phyloP scores from a whole-genome alignment of 345 rosid species.

The sweet orange (Citrus sinensis) region DNA sequence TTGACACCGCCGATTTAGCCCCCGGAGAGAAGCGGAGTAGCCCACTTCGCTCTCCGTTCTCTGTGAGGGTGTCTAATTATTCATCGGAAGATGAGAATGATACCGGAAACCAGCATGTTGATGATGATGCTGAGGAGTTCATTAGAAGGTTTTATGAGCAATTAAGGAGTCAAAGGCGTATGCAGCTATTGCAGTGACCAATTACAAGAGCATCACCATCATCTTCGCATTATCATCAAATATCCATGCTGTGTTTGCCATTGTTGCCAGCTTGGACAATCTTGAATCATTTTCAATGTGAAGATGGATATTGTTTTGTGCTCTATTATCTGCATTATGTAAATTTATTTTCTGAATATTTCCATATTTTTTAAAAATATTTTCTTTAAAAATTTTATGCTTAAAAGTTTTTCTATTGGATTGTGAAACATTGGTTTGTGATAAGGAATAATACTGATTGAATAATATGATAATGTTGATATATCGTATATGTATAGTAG shows the following conservation, averaged over 20 bases:
- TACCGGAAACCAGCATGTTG: conserved; percentile 26
- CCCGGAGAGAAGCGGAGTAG: conserved; percentile 27
- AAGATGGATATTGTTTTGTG: conserved; percentile 7
- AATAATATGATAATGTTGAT: not conserved
- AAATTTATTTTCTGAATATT: not conserved
- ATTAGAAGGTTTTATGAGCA: conserved; percentile 53
- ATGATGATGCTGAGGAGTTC: conserved; percentile 60
- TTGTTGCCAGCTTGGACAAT: not conserved
- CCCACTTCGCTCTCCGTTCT: conserved; percentile 34
- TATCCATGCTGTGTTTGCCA: not conserved
- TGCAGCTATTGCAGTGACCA: conserved; percentile 41
- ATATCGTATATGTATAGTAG: not conserved
- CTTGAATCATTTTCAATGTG: not conserved
- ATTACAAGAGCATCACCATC: not conserved
- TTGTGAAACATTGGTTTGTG: not conserved
- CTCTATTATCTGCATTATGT: not conserved
- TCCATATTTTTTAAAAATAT: not conserved
- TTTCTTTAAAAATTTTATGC: not conserved
- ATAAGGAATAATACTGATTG: not conserved
- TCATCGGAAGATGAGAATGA: conserved; percentile 43
- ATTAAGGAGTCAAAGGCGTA: conserved; percentile 40
- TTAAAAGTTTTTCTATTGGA: not conserved
- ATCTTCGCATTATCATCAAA: not conserved
- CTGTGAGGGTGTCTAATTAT: conserved; percentile 40
- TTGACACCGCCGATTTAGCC: conserved; percentile 11